phyloP scores from a whole-genome alignment of 768 basidiomycete genomes.

The Kwoniella sp. region DNA sequence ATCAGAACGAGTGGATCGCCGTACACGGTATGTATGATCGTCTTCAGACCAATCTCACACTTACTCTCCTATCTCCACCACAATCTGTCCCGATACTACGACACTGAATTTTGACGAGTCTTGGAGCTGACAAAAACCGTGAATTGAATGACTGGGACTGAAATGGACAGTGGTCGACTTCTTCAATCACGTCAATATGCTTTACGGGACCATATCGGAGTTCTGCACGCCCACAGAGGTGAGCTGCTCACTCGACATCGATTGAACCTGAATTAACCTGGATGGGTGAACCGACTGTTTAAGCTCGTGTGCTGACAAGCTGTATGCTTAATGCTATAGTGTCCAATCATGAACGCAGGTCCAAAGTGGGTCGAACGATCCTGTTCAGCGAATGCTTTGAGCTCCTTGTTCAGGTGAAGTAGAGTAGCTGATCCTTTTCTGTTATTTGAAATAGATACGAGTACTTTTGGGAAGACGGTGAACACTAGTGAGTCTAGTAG shows the following conservation, averaged over 20 bases:
- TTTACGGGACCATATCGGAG: conserved; percentile 97
- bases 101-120: too few species aligned
- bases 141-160: too few species aligned
- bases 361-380: conserved; percentile 44
- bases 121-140: too few species aligned
- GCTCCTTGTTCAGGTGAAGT: background rate
- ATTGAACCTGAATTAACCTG: too few species aligned
- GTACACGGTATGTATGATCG: conserved; percentile 89
- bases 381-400: background rate
- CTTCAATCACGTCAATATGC: conserved; percentile 99
- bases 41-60: conserved; percentile 6
- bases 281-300: too few species aligned
- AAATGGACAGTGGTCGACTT: conserved; percentile 98
- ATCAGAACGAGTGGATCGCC: conserved; percentile 98
- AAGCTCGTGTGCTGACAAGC: background rate
- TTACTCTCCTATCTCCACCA: conserved; percentile 1
- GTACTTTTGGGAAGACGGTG: conserved; percentile 56
- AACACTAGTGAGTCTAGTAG: conserved; percentile 47
- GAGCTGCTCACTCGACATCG: conserved; percentile 38
- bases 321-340: conserved; percentile 24
- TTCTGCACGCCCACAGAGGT: conserved; percentile 95
- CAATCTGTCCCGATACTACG: too few species aligned
- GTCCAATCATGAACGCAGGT: conserved; percentile 56
- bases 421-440: background rate
- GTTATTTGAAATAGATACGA: conserved; percentile 41